Evolutionary conservation across 148 eudicot genomes (phyloP), one percentile per base, ranked within the genome.

Genomic region (Rhododendron williamsianum): DNA sequence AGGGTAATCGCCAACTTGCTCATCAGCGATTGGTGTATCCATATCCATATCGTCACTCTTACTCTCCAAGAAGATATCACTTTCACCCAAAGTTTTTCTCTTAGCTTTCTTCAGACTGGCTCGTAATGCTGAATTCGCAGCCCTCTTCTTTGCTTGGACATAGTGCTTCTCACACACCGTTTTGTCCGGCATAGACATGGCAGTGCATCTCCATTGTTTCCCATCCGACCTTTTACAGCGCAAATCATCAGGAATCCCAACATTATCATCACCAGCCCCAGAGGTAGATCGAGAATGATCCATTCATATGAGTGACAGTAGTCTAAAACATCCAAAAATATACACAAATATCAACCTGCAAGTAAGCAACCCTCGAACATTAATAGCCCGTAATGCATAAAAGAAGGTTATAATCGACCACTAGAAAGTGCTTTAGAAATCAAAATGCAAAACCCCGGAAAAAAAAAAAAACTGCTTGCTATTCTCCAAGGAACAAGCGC

Each of bases 191-290:
- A 96, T 96, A 83, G 98, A 96, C 97, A 93, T 88, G 63, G 97
- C 98, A 19, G 98, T 95, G 89, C 99, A 96, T 91, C 99, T 94
- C 99, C 99, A 96, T 80, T 95, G 99, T 81, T 95, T 96, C 82
- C 98, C 98, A 91, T 96, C 98, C 0, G 98, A 96, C 90, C 98
- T 95, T 93, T 96, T 95, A 89, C 98, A 95, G 16, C 97, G 91
- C 86, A 96, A 90, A 93, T 95, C 98, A 91, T 95, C 98, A 21
- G 98, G 95, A 85, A 96, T 93, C 43, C 96, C 97, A 67, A 83
- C 84, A 87, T 86, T 76, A 87, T 95, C 99, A 78, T 96, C 97
- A 54, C 91, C 94, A 84, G 83, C 90, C 33, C 88, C 93, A 83
- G 90, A 84, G 18, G 80, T 78, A 4, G 90, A 85, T 45, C 90